Conservation (phyloP, 306 rosid species). For the Trichosanthes cucumerina region DNA sequence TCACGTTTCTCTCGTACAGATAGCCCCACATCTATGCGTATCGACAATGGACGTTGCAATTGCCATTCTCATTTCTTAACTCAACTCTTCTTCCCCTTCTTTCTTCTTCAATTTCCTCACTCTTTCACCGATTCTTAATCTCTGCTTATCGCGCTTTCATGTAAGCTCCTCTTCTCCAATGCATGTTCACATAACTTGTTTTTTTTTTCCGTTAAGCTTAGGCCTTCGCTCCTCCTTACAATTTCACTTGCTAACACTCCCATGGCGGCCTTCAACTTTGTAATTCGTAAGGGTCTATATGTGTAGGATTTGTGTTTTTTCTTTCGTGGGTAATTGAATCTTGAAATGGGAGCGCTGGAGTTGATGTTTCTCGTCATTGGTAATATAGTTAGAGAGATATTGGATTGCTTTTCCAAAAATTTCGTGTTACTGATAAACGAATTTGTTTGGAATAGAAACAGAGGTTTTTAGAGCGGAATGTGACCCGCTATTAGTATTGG, state of each 20-base stretch:
- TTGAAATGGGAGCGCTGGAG: background rate
- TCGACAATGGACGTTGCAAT: background rate
- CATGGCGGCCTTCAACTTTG: background rate
- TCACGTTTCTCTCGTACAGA: background rate
- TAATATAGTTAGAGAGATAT: background rate
- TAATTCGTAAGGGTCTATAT: background rate
- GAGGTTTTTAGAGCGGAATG: background rate
- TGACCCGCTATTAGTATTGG: background rate
- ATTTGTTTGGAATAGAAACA: background rate
- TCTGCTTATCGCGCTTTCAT: background rate
- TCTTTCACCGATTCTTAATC: background rate
- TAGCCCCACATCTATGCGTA: background rate
- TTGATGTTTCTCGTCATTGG: background rate
- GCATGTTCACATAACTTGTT: background rate
- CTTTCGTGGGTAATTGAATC: background rate
- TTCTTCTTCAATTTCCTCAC: background rate
- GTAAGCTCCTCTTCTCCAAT: background rate
- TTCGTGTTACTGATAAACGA: background rate
- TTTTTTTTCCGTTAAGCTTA: background rate
- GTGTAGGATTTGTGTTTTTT: background rate
- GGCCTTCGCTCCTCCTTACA: background rate
- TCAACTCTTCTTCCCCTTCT: background rate
- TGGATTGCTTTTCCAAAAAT: background rate
- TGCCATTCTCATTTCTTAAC: background rate
- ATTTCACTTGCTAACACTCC: background rate